Evolutionary conservation across 257 asterid genomes (phyloP), one percentile per base, ranked within the genome.

Genomic region (Petrea volubilis): DNA sequence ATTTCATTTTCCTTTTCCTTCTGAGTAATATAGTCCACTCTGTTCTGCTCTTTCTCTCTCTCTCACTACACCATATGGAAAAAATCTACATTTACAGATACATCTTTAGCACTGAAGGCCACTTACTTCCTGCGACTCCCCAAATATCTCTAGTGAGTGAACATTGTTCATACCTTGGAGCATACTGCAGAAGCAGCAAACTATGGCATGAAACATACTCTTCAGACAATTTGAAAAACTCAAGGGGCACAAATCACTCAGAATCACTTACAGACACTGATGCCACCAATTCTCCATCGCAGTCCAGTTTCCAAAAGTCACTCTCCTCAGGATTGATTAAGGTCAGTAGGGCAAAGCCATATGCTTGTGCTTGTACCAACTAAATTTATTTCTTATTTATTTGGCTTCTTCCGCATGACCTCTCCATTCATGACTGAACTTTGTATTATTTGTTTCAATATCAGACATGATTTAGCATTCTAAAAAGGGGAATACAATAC

Each of bases 21-120:
- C 44, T 31, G 3, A 65, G 69, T 59, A 14, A 44, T 31, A 24
- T 41, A 36, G 5, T 41, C 36, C 41, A 7, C 18, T 9, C 7
- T 6, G 58, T 20, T 5, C 14, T 13, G 57, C 38, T 11, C 7
- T 29, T 10, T 44, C 29, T 33, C 18, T 17, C 40, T 23, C 71
- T n/a, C 70, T 7, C 51, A 44, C 27, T 18, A 6, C n/a, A 57
- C 27, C 60, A 17, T 18, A 63, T 64, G 24, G 50, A 60, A 49
- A 68, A 57, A 25, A 31, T 68, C 31, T 71, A 51, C 43, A 53
- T 80, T 76, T 75, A 9, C 90, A 94, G 99, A 80, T 94, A 94
- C 83, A 78, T 91, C 69, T 94, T 94, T 82, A 94, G 93, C 85
- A 94, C 99, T 3, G 99, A 94, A 85, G 99, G 99, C 76, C 99